Evolutionary conservation across 228 moss, liverwort and hornwort genomes (phyloP), one percentile per base, ranked within the genome.

Genomic region (Sphagnum fallax): DNA sequence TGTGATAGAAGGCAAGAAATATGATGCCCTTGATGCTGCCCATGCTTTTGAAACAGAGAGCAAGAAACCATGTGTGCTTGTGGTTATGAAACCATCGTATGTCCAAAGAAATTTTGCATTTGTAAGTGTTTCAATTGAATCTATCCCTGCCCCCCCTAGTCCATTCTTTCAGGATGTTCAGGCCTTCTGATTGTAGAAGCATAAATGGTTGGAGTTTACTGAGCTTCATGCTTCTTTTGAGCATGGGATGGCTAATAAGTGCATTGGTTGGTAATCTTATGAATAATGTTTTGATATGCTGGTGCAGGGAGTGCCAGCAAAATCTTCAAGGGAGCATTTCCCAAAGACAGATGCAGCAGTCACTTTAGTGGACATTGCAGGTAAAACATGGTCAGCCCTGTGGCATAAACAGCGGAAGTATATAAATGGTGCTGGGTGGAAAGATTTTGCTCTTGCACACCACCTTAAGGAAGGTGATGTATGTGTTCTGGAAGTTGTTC

Each of bases 381-480:
- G 83, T 47, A 60, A 65, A 6, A 16, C 50, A 51, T 48, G 67
- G 52, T 65, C 52, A 67, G 77, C 62, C n/a, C 16, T 65, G 16
- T 86, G 86, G 86, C 71, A 67, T 53, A 74, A 81, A 14, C 65
- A 64, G 49, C 65, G 51, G 50, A 78, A 76, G 67, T 73, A 62
- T 73, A 70, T 86, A 61, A 52, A 63, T 64, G 86, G 86, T 69
- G 57, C 69, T 8, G 82, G 82, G 49, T 86, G 86, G 86, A 75
- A 18, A 65, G 75, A 80, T 13, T 74, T 86, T 60, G 80, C 77
- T 51, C 62, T 51, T 32, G 62, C 69, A 48, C 77, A 86, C 64
- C 71, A 68, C 67, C 75, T 86, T 12, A 75, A 71, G 70, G 18
- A 66, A 10, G 47, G 65, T 59, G 86, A 86, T 47, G 80, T 80